Percentiles rank a stretch among this genome's conserved stretches.
Evolutionary conservation across 2,329 filamentous ascomycete genomes (phyloP).

Genomic region (Fusarium poae): DNA sequence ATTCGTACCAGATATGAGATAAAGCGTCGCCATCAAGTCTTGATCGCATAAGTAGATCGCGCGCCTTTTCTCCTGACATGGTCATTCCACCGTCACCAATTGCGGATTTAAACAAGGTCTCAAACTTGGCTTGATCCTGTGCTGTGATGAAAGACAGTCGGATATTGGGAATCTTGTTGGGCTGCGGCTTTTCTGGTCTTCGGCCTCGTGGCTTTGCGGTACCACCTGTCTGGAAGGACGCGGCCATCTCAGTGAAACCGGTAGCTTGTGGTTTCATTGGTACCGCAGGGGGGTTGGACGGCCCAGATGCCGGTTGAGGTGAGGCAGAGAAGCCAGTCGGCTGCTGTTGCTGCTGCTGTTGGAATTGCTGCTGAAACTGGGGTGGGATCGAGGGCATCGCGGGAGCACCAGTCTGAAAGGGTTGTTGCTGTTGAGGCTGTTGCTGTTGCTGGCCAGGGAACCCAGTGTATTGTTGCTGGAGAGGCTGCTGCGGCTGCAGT

Average conservation of each 20-base stretch:
- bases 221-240: conserved; percentile 71
- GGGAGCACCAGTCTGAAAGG: conserved; percentile 71
- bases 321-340: conserved; percentile 62
- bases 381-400: conserved; percentile 71
- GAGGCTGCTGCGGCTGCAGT: conserved; percentile 69
- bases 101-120: conserved; percentile 96
- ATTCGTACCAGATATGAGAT: conserved; percentile 87
- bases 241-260: conserved; percentile 75
- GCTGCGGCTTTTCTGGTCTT: conserved; percentile 62
- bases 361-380: conserved; percentile 71
- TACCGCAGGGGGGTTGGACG: conserved; percentile 66
- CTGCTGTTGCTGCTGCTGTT: conserved; percentile 63
- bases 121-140: conserved; percentile 94
- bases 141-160: conserved; percentile 96
- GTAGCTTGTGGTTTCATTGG: conserved; percentile 76
- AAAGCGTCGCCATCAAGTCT: conserved; percentile 88
- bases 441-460: conserved; percentile 65
- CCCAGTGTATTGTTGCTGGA: conserved; percentile 77
- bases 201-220: conserved; percentile 60
- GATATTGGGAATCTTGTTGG: conserved; percentile 90
- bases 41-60: conserved; percentile 88
- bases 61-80: conserved; percentile 91
- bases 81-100: conserved; percentile 86
- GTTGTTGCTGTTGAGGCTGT: conserved; percentile 64
- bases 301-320: conserved; percentile 63